A percentile compares a stretch with the other conserved stretches of the same genome.
phyloP scores from a whole-genome alignment of 1,284 basidiomycete species.

The Cryptococcus amylolentus region DNA sequence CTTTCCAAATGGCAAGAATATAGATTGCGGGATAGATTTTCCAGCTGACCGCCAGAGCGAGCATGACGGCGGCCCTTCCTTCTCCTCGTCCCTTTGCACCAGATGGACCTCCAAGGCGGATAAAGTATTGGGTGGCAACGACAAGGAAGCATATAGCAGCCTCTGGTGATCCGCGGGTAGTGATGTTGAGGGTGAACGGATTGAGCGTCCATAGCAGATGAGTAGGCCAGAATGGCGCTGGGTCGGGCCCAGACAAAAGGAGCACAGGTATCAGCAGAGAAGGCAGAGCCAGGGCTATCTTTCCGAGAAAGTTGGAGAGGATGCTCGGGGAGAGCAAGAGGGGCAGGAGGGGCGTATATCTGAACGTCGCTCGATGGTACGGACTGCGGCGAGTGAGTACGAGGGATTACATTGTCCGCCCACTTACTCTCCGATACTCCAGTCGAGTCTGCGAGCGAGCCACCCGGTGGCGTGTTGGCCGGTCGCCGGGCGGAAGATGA shows the following conservation, averaged over 20 bases:
- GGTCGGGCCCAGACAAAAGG: slow-evolving; percentile 55
- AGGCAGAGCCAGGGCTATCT: slow-evolving; percentile 80
- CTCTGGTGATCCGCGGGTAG: slow-evolving; percentile 93
- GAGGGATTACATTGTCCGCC: neutral
- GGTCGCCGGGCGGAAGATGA: slow-evolving; percentile 33
- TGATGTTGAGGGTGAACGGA: slow-evolving; percentile 92
- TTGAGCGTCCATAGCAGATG: slow-evolving; percentile 76
- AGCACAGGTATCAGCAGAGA: slow-evolving; percentile 78
- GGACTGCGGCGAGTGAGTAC: slow-evolving; percentile 59
- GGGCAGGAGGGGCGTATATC: slow-evolving; percentile 92
- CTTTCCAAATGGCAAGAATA: slow-evolving; percentile 68
- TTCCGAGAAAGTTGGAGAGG: slow-evolving; percentile 79
- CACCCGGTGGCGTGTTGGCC: slow-evolving; percentile 60
- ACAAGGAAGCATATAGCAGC: slow-evolving; percentile 78
- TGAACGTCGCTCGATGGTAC: slow-evolving; percentile 88
- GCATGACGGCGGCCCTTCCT: slow-evolving; percentile 59
- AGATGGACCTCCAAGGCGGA: slow-evolving; percentile 4
- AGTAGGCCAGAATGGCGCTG: slow-evolving; percentile 23
- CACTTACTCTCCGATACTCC: slow-evolving; percentile 54
- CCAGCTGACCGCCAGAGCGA: slow-evolving; percentile 83
- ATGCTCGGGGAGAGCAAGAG: slow-evolving; percentile 76
- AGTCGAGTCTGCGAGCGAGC: slow-evolving; percentile 52
- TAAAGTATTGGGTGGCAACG: slow-evolving; percentile 60
- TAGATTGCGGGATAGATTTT: slow-evolving; percentile 96
- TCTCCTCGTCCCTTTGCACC: slow-evolving; percentile 2